Base-by-base conservation (phyloP, 805 yeast genomes). In the Scheffersomyces amazonensis region DNA sequence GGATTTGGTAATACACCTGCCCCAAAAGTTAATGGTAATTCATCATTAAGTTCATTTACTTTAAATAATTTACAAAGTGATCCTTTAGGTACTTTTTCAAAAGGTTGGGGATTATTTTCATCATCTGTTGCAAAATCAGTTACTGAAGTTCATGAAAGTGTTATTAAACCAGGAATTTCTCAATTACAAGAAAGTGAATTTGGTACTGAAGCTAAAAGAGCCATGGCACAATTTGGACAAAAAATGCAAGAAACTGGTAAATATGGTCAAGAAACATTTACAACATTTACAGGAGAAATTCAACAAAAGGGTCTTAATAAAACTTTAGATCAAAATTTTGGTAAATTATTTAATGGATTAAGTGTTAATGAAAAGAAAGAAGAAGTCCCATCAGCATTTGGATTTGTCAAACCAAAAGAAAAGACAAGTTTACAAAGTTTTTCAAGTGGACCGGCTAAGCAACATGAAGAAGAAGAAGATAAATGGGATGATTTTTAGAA, bases 191-290 rank as follows among this genome's bases (percentile, higher is more conserved):
- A 81, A 44, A 79, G 86, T 44, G 98, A 93, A 42, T 61, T 87
- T 31, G 80, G 95, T 17, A 69, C 64, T 39, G 95, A 88, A 54
- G 93, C 98, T 4, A 80, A 76, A 46, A 78, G 88, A 49, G 98
- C 98, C n/a, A 87, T 95, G 76, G 83, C 87, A 42, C 97, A 93
- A 69, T 93, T 91, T 66, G 96, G 97, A 34, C 95, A 87, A 57
- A 88, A 81, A 55, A 85, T 91, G 67, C 95, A 86, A 58, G 95
- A 89, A 49, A 87, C 96, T 1, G 85, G 95, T 23, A 75, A 71
- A 43, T 80, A 78, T 48, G 87, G 95, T 19, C 80, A 79, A 37
- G 83, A 81, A 46, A 80, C 83, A n/a, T 73, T 78, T 52, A 73
- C 71, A 44, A 67, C 69, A 13, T 79, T 81, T 54, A 81, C 88